A percentile compares a stretch with the other conserved stretches of the same genome.
phyloP scores from a whole-genome alignment of 106 monocot species.

The Dendrobium nobile region DNA sequence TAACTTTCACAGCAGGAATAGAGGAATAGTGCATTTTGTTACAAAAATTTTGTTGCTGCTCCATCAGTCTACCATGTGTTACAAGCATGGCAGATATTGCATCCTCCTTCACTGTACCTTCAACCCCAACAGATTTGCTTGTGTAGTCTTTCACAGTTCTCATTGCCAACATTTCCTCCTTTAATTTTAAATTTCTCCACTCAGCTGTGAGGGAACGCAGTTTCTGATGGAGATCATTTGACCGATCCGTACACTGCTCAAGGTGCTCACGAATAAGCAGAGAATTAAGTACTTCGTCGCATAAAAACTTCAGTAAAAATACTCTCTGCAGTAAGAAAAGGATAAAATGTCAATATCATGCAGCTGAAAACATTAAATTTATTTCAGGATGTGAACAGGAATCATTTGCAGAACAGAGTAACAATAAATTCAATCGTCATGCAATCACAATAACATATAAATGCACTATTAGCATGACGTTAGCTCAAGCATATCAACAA shows the following conservation, averaged over 20 bases:
- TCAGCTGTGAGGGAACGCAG: slow-evolving; percentile 46
- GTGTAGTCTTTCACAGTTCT: slow-evolving; percentile 31
- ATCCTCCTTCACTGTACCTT: slow-evolving; percentile 27
- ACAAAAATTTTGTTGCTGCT: slow-evolving; percentile 17
- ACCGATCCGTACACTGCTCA: slow-evolving; percentile 75
- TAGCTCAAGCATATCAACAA: not conserved
- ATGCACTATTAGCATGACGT: not conserved
- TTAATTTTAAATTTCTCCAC: slow-evolving; percentile 78
- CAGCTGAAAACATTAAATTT: not conserved
- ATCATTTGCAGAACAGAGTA: not conserved
- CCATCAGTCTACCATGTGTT: slow-evolving; percentile 16
- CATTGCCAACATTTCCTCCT: slow-evolving; percentile 46
- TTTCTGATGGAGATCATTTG: slow-evolving; percentile 73
- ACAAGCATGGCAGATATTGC: slow-evolving; percentile 11
- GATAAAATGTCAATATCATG: slow-evolving; percentile 1
- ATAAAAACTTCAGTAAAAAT: slow-evolving; percentile 84
- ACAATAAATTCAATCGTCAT: not conserved
- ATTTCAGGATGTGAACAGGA: not conserved
- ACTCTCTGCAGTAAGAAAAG: slow-evolving; percentile 51
- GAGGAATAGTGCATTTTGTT: slow-evolving; percentile 18
- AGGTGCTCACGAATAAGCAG: slow-evolving; percentile 79
- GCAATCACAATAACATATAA: not conserved
- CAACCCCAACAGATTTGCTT: slow-evolving; percentile 16
- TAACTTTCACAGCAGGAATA: slow-evolving; percentile 12
- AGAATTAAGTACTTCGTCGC: slow-evolving; percentile 83